Evolutionary conservation across 2,329 filamentous ascomycete species (phyloP).

Genomic region (Talaromyces pinophilus): DNA sequence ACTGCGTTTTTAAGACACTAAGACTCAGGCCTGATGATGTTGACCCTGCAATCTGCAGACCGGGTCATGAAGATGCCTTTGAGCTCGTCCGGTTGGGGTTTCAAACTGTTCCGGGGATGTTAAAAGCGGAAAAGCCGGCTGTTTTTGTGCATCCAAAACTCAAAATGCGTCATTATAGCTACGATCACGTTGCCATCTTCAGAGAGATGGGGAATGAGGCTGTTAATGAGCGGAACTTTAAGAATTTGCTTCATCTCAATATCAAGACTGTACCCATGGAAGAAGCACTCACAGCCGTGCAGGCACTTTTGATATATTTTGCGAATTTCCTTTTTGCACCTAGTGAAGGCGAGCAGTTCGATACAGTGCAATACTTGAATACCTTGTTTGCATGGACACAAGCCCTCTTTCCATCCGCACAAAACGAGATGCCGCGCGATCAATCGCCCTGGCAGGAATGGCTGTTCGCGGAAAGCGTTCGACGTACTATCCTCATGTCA

Average conservation of each 20-base stretch:
- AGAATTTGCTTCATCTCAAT: constrained; percentile 6
- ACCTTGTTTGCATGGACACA: constrained; percentile 9
- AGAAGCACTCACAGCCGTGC: constrained; percentile 13
- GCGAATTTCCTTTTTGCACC: not conserved
- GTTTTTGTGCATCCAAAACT: constrained; percentile 11
- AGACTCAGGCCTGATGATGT: not conserved
- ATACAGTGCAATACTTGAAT: not conserved
- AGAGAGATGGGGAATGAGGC: not conserved
- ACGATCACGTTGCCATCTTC: constrained; percentile 1
- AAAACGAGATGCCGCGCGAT: not conserved
- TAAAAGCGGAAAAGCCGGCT: constrained; percentile 6
- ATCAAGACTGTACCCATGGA: constrained; percentile 12
- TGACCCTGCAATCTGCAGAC: constrained; percentile 10
- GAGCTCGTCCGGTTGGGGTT: constrained; percentile 7
- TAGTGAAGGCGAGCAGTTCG: not conserved
- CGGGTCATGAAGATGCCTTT: constrained; percentile 13
- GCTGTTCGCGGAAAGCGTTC: constrained; percentile 14
- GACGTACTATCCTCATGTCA: constrained; percentile 19
- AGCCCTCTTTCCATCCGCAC: constrained; percentile 2
- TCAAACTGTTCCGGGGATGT: not conserved
- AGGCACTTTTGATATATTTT: constrained; percentile 14
- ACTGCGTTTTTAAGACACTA: constrained; percentile 17
- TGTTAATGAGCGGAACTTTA: not conserved
- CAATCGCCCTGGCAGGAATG: constrained; percentile 18
- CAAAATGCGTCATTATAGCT: not conserved